A percentile compares a stretch with the other conserved stretches of the same genome.
Evolutionary conservation across 106 monocot genomes (phyloP).

Genomic region (Dioscorea zingiberensis): DNA sequence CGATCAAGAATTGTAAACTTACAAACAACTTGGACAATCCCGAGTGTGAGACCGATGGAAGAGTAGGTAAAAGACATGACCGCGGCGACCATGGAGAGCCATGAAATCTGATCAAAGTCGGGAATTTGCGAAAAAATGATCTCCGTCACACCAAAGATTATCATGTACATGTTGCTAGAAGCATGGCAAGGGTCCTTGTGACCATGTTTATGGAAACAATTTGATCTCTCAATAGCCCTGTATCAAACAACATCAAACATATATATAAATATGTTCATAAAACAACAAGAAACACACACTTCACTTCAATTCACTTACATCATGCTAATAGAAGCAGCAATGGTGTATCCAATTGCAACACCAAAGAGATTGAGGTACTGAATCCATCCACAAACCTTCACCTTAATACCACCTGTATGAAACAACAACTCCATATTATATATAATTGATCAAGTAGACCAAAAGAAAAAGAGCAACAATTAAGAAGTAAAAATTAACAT

Average conservation of each 20-base stretch:
- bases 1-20: neutral
- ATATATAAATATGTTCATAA: neutral
- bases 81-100: slow-evolving; percentile 78
- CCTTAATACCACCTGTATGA: slow-evolving; percentile 41
- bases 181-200: slow-evolving; percentile 22
- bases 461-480: too few species aligned
- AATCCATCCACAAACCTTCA: slow-evolving; percentile 52
- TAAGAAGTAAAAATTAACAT: too few species aligned
- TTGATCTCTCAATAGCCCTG: slow-evolving; percentile 53
- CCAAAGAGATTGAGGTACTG: slow-evolving; percentile 60
- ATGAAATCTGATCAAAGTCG: slow-evolving; percentile 64
- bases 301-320: slow-evolving; percentile 24
- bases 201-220: slow-evolving; percentile 63
- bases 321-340: slow-evolving; percentile 77
- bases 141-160: slow-evolving; percentile 45
- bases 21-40: slow-evolving; percentile 35
- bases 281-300: too few species aligned
- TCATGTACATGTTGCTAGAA: slow-evolving; percentile 64
- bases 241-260: neutral
- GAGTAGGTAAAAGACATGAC: slow-evolving; percentile 89
- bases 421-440: neutral
- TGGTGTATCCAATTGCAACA: slow-evolving; percentile 67
- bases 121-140: slow-evolving; percentile 76
- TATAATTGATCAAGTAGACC: too few species aligned
- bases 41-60: slow-evolving; percentile 51